Conservation (phyloP, 164 flowering plant species). For the Aristolochia contorta region DNA sequence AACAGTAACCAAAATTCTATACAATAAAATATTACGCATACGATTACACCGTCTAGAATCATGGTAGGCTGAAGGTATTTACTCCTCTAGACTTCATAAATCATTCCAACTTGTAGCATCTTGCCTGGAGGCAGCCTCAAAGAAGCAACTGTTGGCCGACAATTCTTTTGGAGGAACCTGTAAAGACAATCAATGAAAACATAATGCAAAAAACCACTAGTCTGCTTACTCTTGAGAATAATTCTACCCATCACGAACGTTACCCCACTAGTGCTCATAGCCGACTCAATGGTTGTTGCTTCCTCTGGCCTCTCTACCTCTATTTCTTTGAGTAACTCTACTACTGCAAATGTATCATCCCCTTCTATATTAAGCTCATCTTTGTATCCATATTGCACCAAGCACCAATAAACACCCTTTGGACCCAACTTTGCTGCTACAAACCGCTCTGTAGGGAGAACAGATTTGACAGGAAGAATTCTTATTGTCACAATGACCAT, state of each 20-base stretch:
- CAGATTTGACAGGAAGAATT: conserved; percentile 12
- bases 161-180: conserved; percentile 20
- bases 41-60: too few species aligned
- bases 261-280: conserved; percentile 7
- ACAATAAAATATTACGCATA: too few species aligned
- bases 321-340: conserved; percentile 7
- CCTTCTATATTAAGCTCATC: conserved; percentile 14
- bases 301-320: conserved; percentile 2
- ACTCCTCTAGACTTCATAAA: conserved; percentile 14
- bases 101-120: conserved; percentile 22
- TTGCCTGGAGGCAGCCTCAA: conserved; percentile 12
- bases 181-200: conserved; percentile 10
- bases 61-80: too few species aligned
- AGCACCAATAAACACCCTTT: conserved; percentile 16
- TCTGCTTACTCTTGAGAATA: conserved; percentile 13
- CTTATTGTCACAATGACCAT: conserved; percentile 8
- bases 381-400: conserved; percentile 22
- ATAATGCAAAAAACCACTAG: conserved; percentile 5
- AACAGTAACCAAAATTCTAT: too few species aligned
- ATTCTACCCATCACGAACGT: conserved; percentile 19
- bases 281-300: conserved; percentile 6
- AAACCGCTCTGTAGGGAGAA: conserved; percentile 14
- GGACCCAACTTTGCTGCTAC: conserved; percentile 9
- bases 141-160: conserved; percentile 16
- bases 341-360: conserved; percentile 8